These are phyloP conservation scores for Triticum dicoccoides DNA, from an alignment of 176 grass and related monocot genomes.

Conservation along the genomic window DNA sequence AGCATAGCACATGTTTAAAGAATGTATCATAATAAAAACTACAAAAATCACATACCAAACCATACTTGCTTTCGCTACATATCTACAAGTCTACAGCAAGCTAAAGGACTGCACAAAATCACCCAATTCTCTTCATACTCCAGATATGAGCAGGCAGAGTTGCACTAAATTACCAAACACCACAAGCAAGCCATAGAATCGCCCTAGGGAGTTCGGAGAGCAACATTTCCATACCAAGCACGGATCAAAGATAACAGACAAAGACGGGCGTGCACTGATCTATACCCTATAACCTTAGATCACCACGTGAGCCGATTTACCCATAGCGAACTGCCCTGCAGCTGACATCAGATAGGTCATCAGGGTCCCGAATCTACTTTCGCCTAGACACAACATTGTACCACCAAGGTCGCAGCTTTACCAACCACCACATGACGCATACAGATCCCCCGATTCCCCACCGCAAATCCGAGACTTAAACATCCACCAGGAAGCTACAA, in stretches of 20 bases:
- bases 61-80: not conserved
- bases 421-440: not conserved
- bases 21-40: not conserved
- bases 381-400: not conserved
- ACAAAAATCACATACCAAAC: not conserved
- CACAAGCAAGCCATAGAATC: not conserved
- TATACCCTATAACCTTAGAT: not conserved
- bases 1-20: not conserved
- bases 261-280: not conserved
- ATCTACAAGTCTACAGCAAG: not conserved
- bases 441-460: constrained; percentile 8
- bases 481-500: not conserved
- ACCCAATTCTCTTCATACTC: not conserved
- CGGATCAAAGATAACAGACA: not conserved
- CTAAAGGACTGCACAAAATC: not conserved
- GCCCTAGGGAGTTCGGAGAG: not conserved
- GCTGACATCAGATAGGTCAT: not conserved
- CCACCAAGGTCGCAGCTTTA: not conserved
- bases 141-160: constrained; percentile 1
- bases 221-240: not conserved
- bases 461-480: not conserved
- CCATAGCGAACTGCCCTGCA: not conserved
- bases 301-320: not conserved
- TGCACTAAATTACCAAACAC: not conserved
- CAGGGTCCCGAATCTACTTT: not conserved